Percentiles rank a stretch among this genome's conserved stretches.
Evolutionary conservation across 1,284 basidiomycete genomes (phyloP).

Genomic region (Heimioporus retisporus): DNA sequence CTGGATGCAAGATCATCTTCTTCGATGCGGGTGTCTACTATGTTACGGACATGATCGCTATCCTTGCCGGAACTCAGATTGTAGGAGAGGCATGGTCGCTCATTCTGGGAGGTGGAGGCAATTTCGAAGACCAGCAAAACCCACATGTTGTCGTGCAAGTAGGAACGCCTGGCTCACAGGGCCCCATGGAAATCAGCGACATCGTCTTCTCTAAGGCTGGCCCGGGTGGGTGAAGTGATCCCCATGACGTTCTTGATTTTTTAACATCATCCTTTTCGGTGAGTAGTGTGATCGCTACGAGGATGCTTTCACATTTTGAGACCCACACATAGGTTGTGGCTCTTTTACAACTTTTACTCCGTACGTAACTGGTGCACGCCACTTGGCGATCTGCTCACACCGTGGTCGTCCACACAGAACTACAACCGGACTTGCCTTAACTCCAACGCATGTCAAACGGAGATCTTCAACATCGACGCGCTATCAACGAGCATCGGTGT

Average conservation of each 20-base stretch:
- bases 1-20: conserved; percentile 67
- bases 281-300: background rate
- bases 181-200: conserved; percentile 58
- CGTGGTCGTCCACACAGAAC: conserved; percentile 48
- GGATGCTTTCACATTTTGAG: background rate
- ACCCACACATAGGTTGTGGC: conserved; percentile 59
- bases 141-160: conserved; percentile 56
- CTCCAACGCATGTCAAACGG: conserved; percentile 63
- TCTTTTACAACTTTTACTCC: conserved; percentile 72
- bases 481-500: conserved; percentile 59
- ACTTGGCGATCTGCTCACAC: conserved; percentile 7
- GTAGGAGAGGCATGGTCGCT: conserved; percentile 68
- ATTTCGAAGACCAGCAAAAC: conserved; percentile 55
- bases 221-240: conserved; percentile 44
- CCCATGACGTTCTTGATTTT: too few species aligned
- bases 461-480: conserved; percentile 69
- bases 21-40: conserved; percentile 64
- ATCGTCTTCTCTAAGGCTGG: conserved; percentile 58
- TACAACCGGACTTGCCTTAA: conserved; percentile 62
- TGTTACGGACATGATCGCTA: conserved; percentile 60
- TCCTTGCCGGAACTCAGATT: conserved; percentile 63
- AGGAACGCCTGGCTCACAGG: conserved; percentile 51
- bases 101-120: conserved; percentile 54
- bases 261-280: conserved; percentile 72
- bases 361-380: conserved; percentile 35